A percentile compares a stretch with the other conserved stretches of the same genome.
phyloP scores from a whole-genome alignment of 225 moss, liverwort and hornwort species.

The Sphagnum contortum region DNA sequence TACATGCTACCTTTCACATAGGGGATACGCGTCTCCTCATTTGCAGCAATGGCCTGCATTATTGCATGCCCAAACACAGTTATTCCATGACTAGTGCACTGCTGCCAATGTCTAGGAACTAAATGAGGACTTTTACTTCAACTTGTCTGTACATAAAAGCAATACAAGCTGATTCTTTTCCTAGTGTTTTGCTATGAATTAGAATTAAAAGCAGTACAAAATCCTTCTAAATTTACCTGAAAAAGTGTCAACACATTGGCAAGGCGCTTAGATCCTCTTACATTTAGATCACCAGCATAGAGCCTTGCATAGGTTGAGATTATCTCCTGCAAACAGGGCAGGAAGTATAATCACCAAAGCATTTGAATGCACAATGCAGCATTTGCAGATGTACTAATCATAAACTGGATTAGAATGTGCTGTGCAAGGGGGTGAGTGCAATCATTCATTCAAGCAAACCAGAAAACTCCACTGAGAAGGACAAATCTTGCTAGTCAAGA shows the following conservation, averaged over 20 bases:
- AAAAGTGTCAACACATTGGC: conserved; percentile 78
- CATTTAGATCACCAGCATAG: conserved; percentile 57
- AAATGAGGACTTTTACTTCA: too few relatives aligned
- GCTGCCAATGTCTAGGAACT: not conserved
- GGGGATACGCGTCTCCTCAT: conserved; percentile 56
- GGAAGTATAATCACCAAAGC: not conserved
- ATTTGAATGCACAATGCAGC: too few relatives aligned
- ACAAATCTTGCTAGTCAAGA: too few relatives aligned
- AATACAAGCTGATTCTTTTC: too few relatives aligned
- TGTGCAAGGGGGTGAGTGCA: too few relatives aligned
- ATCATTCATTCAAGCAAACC: too few relatives aligned
- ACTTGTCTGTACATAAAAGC: too few relatives aligned
- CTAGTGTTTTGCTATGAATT: too few relatives aligned
- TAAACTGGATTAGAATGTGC: too few relatives aligned
- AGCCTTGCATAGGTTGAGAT: conserved; percentile 45
- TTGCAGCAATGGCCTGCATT: conserved; percentile 71
- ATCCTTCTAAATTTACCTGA: conserved; percentile 35
- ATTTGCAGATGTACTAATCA: too few relatives aligned
- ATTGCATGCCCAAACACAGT: not conserved
- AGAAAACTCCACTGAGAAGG: too few relatives aligned
- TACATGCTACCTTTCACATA: conserved; percentile 60
- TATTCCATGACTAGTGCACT: not conserved
- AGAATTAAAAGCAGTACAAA: too few relatives aligned
- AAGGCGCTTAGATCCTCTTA: conserved; percentile 80
- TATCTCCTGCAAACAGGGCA: conserved; percentile 55